A percentile compares a stretch with the other conserved stretches of the same genome.
Conservation (phyloP, 306 rosid species). For the Rubus parviflorus region DNA sequence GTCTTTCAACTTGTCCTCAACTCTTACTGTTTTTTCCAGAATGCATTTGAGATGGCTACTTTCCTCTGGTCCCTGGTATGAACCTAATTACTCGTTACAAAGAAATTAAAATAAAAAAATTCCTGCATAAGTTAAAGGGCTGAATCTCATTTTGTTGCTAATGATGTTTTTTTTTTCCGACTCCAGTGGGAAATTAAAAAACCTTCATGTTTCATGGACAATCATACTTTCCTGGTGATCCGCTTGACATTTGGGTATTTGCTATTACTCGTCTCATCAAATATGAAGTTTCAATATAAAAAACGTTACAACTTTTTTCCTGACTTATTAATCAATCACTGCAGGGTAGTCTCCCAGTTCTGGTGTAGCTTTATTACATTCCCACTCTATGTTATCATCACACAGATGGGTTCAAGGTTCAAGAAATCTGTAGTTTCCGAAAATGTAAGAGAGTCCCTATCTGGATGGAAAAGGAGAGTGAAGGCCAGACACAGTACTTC, state of each 20-base stretch:
- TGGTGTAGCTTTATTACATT: slow-evolving; percentile 96
- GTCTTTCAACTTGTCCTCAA: not conserved
- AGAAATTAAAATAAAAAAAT: not conserved
- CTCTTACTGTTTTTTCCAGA: slow-evolving; percentile 47
- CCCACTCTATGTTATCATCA: slow-evolving; percentile 84
- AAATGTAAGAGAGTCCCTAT: slow-evolving; percentile 63
- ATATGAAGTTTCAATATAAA: not conserved
- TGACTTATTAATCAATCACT: not conserved
- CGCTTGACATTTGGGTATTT: slow-evolving; percentile 79
- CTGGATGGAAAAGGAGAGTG: slow-evolving; percentile 75
- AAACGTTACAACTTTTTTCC: not conserved
- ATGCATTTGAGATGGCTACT: slow-evolving; percentile 94
- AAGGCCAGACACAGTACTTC: slow-evolving; percentile 45
- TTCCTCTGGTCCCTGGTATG: slow-evolving; percentile 95
- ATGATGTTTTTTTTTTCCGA: slow-evolving; percentile 16
- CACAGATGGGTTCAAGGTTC: slow-evolving; percentile 94
- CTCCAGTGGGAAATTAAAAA: slow-evolving; percentile 80
- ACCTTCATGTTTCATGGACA: slow-evolving; percentile 86
- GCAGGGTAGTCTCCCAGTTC: slow-evolving; percentile 70
- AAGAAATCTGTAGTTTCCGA: slow-evolving; percentile 67
- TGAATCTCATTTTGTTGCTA: not conserved
- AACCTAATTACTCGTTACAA: slow-evolving; percentile 1
- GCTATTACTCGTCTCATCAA: not conserved
- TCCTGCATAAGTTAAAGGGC: not conserved
- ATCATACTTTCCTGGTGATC: slow-evolving; percentile 49